These are phyloP conservation scores for Calocera cornea DNA, from an alignment of 768 basidiomycete species.

Conservation along the genomic window DNA sequence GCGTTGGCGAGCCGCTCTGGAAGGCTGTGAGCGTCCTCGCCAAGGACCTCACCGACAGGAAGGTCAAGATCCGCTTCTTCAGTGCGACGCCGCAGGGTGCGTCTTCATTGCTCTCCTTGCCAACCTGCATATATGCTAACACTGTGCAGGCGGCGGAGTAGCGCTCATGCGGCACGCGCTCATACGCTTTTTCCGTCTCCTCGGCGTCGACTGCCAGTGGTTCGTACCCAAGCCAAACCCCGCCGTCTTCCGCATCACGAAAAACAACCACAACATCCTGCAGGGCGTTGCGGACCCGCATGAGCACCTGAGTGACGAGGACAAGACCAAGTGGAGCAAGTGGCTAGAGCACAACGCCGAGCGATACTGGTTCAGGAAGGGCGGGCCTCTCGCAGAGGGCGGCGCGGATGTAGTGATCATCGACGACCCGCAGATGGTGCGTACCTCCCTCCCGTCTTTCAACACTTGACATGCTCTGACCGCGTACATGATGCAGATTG, in stretches of 20 bases:
- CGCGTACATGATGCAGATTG: conserved; percentile 43
- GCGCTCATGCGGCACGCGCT: conserved; percentile 93
- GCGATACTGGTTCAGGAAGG: conserved; percentile 67
- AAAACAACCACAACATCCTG: conserved; percentile 86
- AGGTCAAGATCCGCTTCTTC: conserved; percentile 85
- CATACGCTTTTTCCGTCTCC: conserved; percentile 64
- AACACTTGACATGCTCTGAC: conserved; percentile 11
- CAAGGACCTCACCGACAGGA: conserved; percentile 71
- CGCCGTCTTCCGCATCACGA: conserved; percentile 76
- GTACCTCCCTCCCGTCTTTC: not conserved
- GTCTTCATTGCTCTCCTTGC: not conserved
- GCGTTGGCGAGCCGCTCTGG: conserved; percentile 64
- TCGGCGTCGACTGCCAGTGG: conserved; percentile 78
- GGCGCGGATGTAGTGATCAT: conserved; percentile 84
- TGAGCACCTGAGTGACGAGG: conserved; percentile 61
- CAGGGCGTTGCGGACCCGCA: conserved; percentile 80
- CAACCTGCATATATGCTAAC: not conserved
- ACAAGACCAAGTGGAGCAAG: conserved; percentile 65
- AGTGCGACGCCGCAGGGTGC: conserved; percentile 88
- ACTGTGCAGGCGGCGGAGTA: conserved; percentile 57
- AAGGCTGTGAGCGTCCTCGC: conserved; percentile 68
- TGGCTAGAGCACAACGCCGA: conserved; percentile 74
- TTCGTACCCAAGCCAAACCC: conserved; percentile 79
- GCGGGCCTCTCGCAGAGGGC: conserved; percentile 69
- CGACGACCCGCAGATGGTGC: conserved; percentile 32